Percentiles rank a stretch among this genome's conserved stretches.
Conservation (phyloP, 2,329 filamentous ascomycete genomes). For the Sporothrix variecibatus region DNA sequence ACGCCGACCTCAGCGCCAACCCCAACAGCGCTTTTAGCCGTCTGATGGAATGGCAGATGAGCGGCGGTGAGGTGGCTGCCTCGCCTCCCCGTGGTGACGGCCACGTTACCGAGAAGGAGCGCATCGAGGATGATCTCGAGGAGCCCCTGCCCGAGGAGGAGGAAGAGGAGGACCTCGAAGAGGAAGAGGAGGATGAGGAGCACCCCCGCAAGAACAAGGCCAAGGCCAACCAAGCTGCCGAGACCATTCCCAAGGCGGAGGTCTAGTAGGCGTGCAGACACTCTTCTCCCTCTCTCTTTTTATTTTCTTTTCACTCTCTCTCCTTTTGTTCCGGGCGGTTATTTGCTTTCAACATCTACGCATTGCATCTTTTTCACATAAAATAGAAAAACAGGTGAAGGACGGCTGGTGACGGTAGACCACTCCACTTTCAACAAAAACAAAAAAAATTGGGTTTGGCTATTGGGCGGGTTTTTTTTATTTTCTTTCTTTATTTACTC, state of each 20-base stretch:
- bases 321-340: not conserved
- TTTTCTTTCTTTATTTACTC: not conserved
- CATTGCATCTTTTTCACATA: not conserved
- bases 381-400: not conserved
- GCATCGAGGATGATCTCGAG: constrained; percentile 53
- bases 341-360: not conserved
- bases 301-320: not conserved
- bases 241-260: not conserved
- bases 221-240: not conserved
- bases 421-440: constrained; percentile 18
- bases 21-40: constrained; percentile 84
- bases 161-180: constrained; percentile 29
- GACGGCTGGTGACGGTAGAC: not conserved
- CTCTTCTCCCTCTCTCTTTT: not conserved
- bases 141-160: constrained; percentile 43
- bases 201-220: not conserved
- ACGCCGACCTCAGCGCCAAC: constrained; percentile 71
- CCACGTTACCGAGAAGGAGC: constrained; percentile 54
- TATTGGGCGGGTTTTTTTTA: not conserved
- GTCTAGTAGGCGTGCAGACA: not conserved
- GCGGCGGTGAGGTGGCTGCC: constrained; percentile 67
- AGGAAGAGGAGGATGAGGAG: constrained; percentile 10
- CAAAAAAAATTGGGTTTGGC: constrained; percentile 5
- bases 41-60: constrained; percentile 99
- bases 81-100: constrained; percentile 36